phyloP scores from a whole-genome alignment of 768 basidiomycete genomes.

The Gautieria morchelliformis region DNA sequence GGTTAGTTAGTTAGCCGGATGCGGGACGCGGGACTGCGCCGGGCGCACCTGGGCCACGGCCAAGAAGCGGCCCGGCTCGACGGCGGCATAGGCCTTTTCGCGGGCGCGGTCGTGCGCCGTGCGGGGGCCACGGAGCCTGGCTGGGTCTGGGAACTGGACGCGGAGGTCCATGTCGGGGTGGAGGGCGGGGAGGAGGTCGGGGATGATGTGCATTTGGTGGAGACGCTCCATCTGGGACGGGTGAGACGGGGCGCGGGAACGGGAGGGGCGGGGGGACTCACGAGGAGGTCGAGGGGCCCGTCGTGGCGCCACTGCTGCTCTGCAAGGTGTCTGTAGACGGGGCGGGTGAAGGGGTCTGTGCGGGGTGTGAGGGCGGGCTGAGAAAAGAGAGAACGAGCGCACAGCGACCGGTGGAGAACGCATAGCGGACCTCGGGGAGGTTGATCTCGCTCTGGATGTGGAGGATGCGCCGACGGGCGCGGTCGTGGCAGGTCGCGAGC shows the following conservation, averaged over 20 bases:
- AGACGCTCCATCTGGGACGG: slow-evolving; percentile 77
- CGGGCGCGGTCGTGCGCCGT: slow-evolving; percentile 17
- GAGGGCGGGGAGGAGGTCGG: slow-evolving; percentile 69
- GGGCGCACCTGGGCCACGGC: slow-evolving; percentile 52
- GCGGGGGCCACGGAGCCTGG: slow-evolving; percentile 16
- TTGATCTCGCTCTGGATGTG: slow-evolving; percentile 72
- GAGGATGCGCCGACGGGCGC: slow-evolving; percentile 38
- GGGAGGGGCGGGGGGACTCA: slow-evolving; percentile 27
- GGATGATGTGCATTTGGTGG: slow-evolving; percentile 83
- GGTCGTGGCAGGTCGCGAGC: slow-evolving; percentile 25
- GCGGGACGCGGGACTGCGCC: neutral
- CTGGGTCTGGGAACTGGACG: slow-evolving; percentile 43
- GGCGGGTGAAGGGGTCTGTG: slow-evolving; percentile 28
- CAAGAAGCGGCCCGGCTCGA: slow-evolving; percentile 67
- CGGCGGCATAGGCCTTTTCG: slow-evolving; percentile 23
- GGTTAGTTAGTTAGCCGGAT: neutral
- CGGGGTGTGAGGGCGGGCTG: too few relatives aligned
- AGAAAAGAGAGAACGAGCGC: too few relatives aligned
- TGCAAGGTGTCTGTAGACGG: slow-evolving; percentile 69
- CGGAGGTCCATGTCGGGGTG: slow-evolving; percentile 69
- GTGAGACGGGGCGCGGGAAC: neutral
- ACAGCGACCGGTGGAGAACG: slow-evolving; percentile 73
- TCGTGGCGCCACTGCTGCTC: slow-evolving; percentile 82
- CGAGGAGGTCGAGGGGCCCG: slow-evolving; percentile 76
- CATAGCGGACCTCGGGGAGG: slow-evolving; percentile 75